Percentiles rank a stretch among this genome's conserved stretches.
Conservation (phyloP, 169 alveolate genomes). For the Miamiensis avidus region DNA sequence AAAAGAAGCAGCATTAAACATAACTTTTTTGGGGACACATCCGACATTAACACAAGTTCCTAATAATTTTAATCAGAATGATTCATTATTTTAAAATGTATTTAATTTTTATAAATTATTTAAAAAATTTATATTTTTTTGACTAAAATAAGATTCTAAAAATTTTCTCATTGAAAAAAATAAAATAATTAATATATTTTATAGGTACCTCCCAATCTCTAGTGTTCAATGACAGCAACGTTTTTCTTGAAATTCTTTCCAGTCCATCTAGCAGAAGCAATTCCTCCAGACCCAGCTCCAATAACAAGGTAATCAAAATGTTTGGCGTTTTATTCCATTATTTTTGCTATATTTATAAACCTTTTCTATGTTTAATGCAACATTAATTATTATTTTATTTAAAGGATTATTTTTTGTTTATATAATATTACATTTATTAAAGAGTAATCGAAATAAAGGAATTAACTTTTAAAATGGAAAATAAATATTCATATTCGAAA, state of each 20-base stretch:
- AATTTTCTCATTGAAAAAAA: too few species aligned
- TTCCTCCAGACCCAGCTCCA: constrained; percentile 90
- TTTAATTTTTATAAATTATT: not conserved
- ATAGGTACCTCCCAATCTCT: constrained; percentile 87
- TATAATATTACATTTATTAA: too few species aligned
- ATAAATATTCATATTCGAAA: too few species aligned
- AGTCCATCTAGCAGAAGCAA: constrained; percentile 88
- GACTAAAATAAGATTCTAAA: too few species aligned
- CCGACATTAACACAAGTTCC: constrained; percentile 97
- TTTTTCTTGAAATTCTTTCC: constrained; percentile 96
- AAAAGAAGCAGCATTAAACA: constrained; percentile 72
- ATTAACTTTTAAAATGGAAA: too few species aligned
- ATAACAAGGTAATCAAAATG: constrained; percentile 76
- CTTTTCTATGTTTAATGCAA: too few species aligned
- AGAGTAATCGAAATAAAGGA: too few species aligned
- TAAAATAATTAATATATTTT: not conserved
- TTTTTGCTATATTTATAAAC: not conserved
- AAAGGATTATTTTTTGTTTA: too few species aligned
- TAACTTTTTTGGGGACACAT: constrained; percentile 95
- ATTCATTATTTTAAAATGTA: not conserved
- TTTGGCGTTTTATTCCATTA: not conserved
- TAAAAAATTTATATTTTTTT: too few species aligned
- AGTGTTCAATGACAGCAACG: constrained; percentile 94
- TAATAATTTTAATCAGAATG: not conserved
- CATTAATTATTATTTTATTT: not conserved